These are phyloP conservation scores for Lecanicillium sp. DNA, from an alignment of 2,329 filamentous ascomycete genomes.

Conservation along the genomic window DNA sequence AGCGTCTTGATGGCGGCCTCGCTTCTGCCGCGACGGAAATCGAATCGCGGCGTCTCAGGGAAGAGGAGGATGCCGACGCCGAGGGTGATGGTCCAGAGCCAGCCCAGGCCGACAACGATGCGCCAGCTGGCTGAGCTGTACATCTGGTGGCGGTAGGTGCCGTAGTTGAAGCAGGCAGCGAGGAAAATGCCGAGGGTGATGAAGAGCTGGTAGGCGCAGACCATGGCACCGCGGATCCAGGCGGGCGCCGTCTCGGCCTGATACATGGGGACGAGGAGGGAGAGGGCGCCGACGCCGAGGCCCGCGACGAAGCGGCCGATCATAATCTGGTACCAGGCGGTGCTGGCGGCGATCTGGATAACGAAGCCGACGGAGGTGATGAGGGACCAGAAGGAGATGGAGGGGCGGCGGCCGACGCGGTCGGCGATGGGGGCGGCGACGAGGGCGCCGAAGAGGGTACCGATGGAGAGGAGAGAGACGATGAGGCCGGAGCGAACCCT, in stretches of 20 bases:
- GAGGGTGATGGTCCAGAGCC: constrained; percentile 43
- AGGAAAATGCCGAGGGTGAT: constrained; percentile 64
- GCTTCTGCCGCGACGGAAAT: constrained; percentile 41
- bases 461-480: constrained; percentile 52
- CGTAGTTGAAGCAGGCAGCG: constrained; percentile 56
- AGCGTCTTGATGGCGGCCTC: constrained; percentile 43
- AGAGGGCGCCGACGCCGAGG: constrained; percentile 60
- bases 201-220: constrained; percentile 64
- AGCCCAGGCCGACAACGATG: constrained; percentile 50
- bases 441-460: constrained; percentile 55
- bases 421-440: constrained; percentile 59
- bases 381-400: constrained; percentile 56
- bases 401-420: constrained; percentile 54
- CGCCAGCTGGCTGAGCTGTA: constrained; percentile 51
- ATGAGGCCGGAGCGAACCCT: constrained; percentile 53
- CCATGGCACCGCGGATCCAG: constrained; percentile 59
- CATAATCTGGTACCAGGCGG: constrained; percentile 59
- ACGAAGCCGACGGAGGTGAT: constrained; percentile 60
- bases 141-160: constrained; percentile 43
- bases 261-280: constrained; percentile 64
- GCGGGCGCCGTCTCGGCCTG: constrained; percentile 64
- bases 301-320: constrained; percentile 60
- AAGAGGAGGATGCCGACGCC: constrained; percentile 44
- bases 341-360: constrained; percentile 54
- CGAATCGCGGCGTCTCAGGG: constrained; percentile 47